Evolutionary conservation across 1,284 basidiomycete species (phyloP).

Genomic region (Microbotryum lychnidis-dioicae): DNA sequence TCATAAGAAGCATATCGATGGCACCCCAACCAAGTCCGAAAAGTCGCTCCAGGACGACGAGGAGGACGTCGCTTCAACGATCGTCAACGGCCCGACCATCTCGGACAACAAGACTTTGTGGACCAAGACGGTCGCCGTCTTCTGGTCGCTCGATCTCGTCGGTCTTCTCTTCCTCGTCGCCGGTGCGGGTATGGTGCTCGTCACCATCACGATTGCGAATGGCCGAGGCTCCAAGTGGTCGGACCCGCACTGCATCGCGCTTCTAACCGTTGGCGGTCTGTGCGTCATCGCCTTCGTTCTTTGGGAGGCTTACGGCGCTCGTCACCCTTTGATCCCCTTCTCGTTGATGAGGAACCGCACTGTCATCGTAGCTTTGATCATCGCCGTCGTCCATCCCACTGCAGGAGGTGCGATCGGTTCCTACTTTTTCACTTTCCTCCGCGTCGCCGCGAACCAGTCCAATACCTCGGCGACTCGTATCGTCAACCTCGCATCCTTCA

Average conservation of each 20-base stretch:
- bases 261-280: conserved; percentile 37
- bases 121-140: conserved; percentile 27
- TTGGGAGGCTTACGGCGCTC: conserved; percentile 38
- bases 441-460: conserved; percentile 35
- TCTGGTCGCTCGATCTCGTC: conserved; percentile 40
- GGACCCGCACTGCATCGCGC: conserved; percentile 38
- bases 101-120: conserved; percentile 2
- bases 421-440: conserved; percentile 37
- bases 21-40: conserved; percentile 3
- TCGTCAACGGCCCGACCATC: not conserved
- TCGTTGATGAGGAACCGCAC: conserved; percentile 37
- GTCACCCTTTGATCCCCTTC: conserved; percentile 40
- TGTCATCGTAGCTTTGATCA: conserved; percentile 36
- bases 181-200: conserved; percentile 39
- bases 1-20: conserved; percentile 10
- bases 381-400: conserved; percentile 39
- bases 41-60: conserved; percentile 18
- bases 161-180: conserved; percentile 39
- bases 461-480: conserved; percentile 35
- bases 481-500: conserved; percentile 34
- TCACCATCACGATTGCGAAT: conserved; percentile 41
- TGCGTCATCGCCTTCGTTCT: conserved; percentile 34
- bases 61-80: not conserved
- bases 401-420: conserved; percentile 37
- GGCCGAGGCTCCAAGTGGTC: conserved; percentile 37